These are phyloP conservation scores for Cyberlindnera saturnus DNA, from an alignment of 805 yeast genomes.

Conservation along the genomic window DNA sequence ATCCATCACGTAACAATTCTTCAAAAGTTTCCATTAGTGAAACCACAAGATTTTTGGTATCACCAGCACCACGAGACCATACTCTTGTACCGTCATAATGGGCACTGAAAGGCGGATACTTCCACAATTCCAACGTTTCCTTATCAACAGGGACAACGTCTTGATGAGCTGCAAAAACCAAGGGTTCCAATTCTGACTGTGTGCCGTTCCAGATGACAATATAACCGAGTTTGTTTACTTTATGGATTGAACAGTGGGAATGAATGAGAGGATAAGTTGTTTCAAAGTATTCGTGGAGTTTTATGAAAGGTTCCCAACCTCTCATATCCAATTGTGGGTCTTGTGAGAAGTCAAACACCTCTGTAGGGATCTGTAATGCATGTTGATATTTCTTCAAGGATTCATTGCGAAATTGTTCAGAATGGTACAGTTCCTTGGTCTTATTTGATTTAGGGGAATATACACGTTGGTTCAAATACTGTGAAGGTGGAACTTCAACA, in stretches of 20 bases:
- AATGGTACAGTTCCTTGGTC: not conserved
- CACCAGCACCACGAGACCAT: constrained; percentile 77
- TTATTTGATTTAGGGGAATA: not conserved
- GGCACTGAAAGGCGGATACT: constrained; percentile 59
- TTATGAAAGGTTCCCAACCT: constrained; percentile 29
- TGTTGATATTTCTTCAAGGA: constrained; percentile 44
- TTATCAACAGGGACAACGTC: constrained; percentile 77
- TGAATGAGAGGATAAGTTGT: constrained; percentile 52
- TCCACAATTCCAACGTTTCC: constrained; percentile 58
- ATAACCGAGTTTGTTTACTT: constrained; percentile 59
- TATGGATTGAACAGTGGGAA: constrained; percentile 39
- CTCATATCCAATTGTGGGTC: constrained; percentile 25
- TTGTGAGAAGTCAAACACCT: constrained; percentile 46
- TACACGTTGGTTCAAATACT: not conserved
- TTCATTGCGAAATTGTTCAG: constrained; percentile 26
- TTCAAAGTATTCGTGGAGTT: constrained; percentile 47
- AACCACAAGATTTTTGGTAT: constrained; percentile 65
- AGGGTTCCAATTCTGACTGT: constrained; percentile 47
- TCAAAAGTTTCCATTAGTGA: constrained; percentile 66
- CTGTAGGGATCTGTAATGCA: constrained; percentile 62
- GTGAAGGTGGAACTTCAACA: not conserved
- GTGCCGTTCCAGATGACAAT: constrained; percentile 63
- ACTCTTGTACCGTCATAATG: constrained; percentile 55
- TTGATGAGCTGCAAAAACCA: constrained; percentile 71
- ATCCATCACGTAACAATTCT: constrained; percentile 41